Evolutionary conservation across 2,329 filamentous ascomycete genomes (phyloP).

Genomic region (Sporothrix curviconia): DNA sequence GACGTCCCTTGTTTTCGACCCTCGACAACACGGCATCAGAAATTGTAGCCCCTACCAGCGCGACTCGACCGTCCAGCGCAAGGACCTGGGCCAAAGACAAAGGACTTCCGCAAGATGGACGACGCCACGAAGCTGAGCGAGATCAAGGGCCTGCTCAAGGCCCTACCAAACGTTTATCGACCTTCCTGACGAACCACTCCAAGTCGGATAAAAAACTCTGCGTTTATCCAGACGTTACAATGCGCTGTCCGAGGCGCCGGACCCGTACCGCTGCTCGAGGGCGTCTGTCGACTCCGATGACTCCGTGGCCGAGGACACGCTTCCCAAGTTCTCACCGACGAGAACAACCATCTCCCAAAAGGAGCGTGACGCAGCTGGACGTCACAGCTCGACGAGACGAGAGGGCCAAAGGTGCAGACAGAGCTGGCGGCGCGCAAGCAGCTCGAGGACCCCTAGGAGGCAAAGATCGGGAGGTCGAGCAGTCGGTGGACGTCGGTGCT

Average conservation of each 20-base stretch:
- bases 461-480: slow-evolving; percentile 82
- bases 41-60: slow-evolving; percentile 86
- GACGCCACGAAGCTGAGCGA: slow-evolving; percentile 80
- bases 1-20: slow-evolving; percentile 69
- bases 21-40: slow-evolving; percentile 94
- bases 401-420: slow-evolving; percentile 67
- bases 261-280: slow-evolving; percentile 91
- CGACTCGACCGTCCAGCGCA: slow-evolving; percentile 91
- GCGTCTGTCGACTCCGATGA: slow-evolving; percentile 90
- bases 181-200: slow-evolving; percentile 87
- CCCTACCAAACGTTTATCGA: slow-evolving; percentile 98
- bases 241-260: slow-evolving; percentile 86
- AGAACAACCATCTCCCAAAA: slow-evolving; percentile 84
- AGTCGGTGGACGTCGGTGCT: slow-evolving; percentile 84
- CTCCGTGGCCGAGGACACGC: slow-evolving; percentile 84
- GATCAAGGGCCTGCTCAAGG: slow-evolving; percentile 84
- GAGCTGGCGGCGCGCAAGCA: slow-evolving; percentile 68
- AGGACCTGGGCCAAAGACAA: slow-evolving; percentile 97
- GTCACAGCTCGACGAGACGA: slow-evolving; percentile 71
- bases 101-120: slow-evolving; percentile 92
- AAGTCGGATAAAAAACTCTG: slow-evolving; percentile 89
- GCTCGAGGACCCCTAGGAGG: slow-evolving; percentile 68
- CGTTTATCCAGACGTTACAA: slow-evolving; percentile 92
- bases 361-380: slow-evolving; percentile 69
- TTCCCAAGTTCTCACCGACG: slow-evolving; percentile 82